Conservation (phyloP, 2,329 filamentous ascomycete genomes). For the Sclerotiophoma versabilis region DNA sequence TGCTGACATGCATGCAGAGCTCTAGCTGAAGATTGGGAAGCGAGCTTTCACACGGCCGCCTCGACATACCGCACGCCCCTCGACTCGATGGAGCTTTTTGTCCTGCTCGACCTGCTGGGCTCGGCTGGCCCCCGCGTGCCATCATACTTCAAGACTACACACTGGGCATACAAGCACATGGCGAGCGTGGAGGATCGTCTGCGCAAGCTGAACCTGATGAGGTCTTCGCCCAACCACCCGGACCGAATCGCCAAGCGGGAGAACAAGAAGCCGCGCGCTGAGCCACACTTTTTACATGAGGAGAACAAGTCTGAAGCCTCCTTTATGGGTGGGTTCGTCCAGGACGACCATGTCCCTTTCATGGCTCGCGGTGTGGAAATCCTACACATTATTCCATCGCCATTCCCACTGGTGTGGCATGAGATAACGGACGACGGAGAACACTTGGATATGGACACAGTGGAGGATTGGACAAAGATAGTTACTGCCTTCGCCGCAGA, state of each 20-base stretch:
- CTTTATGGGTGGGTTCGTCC: constrained; percentile 66
- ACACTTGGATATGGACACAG: constrained; percentile 80
- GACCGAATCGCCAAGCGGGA: constrained; percentile 47
- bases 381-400: constrained; percentile 86
- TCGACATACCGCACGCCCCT: constrained; percentile 79
- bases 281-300: constrained; percentile 64
- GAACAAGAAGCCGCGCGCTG: constrained; percentile 39
- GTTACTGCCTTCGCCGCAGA: constrained; percentile 86
- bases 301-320: constrained; percentile 61
- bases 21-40: constrained; percentile 84
- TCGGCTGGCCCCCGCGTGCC: constrained; percentile 72
- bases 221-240: constrained; percentile 64
- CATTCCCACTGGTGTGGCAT: constrained; percentile 90
- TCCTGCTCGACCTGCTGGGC: constrained; percentile 88
- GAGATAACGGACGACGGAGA: constrained; percentile 81
- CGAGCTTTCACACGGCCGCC: constrained; percentile 69
- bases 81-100: constrained; percentile 83
- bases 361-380: constrained; percentile 86
- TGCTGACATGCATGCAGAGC: constrained; percentile 52
- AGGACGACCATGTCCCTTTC: constrained; percentile 94
- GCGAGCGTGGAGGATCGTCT: constrained; percentile 77
- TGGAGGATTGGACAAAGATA: constrained; percentile 88
- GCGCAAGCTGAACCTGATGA: constrained; percentile 70
- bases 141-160: constrained; percentile 88
- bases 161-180: constrained; percentile 90